Evolutionary conservation across 305 asterid species (phyloP), one percentile per base, ranked within the genome.

Genomic region (Fraxinus xanthoxyloides): DNA sequence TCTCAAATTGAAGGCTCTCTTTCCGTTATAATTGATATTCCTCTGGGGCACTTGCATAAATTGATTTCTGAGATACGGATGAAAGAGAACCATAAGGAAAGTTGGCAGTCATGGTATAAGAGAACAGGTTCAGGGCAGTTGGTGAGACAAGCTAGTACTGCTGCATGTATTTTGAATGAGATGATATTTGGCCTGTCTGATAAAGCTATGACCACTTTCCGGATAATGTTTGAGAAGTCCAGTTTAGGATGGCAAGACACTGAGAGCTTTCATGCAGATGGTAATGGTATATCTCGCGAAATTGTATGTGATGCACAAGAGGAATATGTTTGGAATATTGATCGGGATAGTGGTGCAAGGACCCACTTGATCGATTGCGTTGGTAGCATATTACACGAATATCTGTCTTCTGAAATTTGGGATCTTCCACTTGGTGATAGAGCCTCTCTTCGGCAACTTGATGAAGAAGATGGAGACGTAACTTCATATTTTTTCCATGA

Each of bases 341-440:
- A 87, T 81, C 82, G 80, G 80, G 89, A 74, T 63, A 82, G 63
- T 77, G 86, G 83, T 75, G 85, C 90, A 69, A 90, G 89, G 87
- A 83, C 77, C 86, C 90, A 87, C 79, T 85, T 94, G 87, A 83
- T 92, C 77, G 97, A 93, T 83, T 90, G 95, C 85, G 84, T 94
- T 76, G 99, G 99, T 83, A 86, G 88, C 83, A 85, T 94, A 88
- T 82, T 94, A 65, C 98, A 94, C 77, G 99, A 96, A 89, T 96
- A 92, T 87, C 90, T 96, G 82, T 90, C 99, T 40, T 89, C 95
- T 83, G 99, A 96, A 92, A 38, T 96, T 77, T 96, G 99, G 99
- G 89, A 87, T 87, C 97, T 96, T 81, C 99, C 98, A 36, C 87
- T 94, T 78, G 93, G 86, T 80, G 82, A 85, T 83, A 80, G 89